Conservation (phyloP, 2,329 filamentous ascomycete genomes). For the Xylaria sp. region DNA sequence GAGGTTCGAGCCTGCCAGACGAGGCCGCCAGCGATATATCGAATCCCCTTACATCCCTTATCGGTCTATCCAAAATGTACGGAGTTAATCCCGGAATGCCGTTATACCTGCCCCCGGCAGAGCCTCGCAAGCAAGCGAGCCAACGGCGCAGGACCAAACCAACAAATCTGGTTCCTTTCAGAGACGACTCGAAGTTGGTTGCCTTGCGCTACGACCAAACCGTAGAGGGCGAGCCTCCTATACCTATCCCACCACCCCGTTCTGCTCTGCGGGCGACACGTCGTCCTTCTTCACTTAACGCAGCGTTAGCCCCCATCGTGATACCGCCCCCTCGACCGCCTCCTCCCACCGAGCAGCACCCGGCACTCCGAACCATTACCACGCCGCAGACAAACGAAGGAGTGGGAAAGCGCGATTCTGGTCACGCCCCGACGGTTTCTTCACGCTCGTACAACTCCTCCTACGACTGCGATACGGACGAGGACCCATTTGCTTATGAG, state of each 20-base stretch:
- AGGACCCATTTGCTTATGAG: slow-evolving; percentile 41
- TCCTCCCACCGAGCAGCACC: slow-evolving; percentile 56
- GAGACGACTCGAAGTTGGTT: slow-evolving; percentile 55
- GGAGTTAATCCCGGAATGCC: slow-evolving; percentile 20
- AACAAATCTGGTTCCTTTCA: slow-evolving; percentile 43
- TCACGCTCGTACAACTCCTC: slow-evolving; percentile 40
- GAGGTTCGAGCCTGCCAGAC: background rate
- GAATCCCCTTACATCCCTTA: slow-evolving; percentile 9
- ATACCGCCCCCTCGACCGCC: slow-evolving; percentile 41
- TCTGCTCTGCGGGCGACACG: slow-evolving; percentile 39
- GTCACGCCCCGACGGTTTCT: slow-evolving; percentile 51
- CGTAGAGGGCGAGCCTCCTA: slow-evolving; percentile 58
- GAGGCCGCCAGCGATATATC: background rate
- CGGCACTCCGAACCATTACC: slow-evolving; percentile 49
- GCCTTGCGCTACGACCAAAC: slow-evolving; percentile 65
- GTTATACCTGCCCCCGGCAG: slow-evolving; percentile 17
- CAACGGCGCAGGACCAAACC: slow-evolving; percentile 47
- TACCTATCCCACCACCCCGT: slow-evolving; percentile 52
- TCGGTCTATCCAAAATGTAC: slow-evolving; percentile 23
- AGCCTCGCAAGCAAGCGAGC: slow-evolving; percentile 37
- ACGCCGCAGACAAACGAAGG: slow-evolving; percentile 38
- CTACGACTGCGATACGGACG: slow-evolving; percentile 46
- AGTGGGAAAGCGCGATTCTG: slow-evolving; percentile 59
- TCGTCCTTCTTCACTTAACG: slow-evolving; percentile 32
- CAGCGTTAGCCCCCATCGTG: slow-evolving; percentile 38